Percentiles rank a stretch among this genome's conserved stretches.
Evolutionary conservation across 140 eudicot species (phyloP).

Genomic region (Ambrosia hybrid): DNA sequence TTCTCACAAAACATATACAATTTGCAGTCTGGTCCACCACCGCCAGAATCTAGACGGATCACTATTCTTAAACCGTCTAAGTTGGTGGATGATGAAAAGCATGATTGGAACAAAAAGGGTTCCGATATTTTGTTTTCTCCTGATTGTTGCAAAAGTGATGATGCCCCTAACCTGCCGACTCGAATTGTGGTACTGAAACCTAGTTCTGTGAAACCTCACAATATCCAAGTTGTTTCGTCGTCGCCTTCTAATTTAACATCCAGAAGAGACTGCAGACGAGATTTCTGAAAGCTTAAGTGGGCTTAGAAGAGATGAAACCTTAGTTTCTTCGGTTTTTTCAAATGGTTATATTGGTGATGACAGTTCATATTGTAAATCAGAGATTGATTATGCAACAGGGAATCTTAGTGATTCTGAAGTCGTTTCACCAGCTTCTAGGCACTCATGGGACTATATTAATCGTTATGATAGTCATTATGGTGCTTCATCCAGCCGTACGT

Average conservation of each 20-base stretch:
- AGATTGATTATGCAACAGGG: conserved; percentile 63
- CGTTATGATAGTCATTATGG: conserved; percentile 62
- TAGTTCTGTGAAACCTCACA: conserved; percentile 58
- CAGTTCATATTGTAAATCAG: conserved; percentile 86
- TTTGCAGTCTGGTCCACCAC: conserved; percentile 53
- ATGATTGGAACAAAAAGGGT: conserved; percentile 39
- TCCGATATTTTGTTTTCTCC: conserved; percentile 44
- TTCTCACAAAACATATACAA: too few relatives aligned
- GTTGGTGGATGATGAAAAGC: conserved; percentile 41
- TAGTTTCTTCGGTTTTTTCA: conserved; percentile 68
- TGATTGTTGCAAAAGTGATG: conserved; percentile 41
- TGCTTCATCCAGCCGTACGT: conserved; percentile 78
- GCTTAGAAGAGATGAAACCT: conserved; percentile 64
- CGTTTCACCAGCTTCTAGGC: conserved; percentile 82
- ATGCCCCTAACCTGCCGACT: conserved; percentile 60
- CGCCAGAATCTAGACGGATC: conserved; percentile 75
- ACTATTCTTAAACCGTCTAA: conserved; percentile 91
- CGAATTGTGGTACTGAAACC: conserved; percentile 95
- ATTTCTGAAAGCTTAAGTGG: conserved; percentile 58
- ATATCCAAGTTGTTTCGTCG: conserved; percentile 17
- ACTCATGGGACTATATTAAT: conserved; percentile 87
- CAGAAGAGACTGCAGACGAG: conserved; percentile 53
- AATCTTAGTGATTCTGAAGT: conserved; percentile 87
- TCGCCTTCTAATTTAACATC: conserved; percentile 8
- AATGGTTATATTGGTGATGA: conserved; percentile 91